Evolutionary conservation across 2,329 filamentous ascomycete species (phyloP).

Genomic region (Verticillium dahliae): DNA sequence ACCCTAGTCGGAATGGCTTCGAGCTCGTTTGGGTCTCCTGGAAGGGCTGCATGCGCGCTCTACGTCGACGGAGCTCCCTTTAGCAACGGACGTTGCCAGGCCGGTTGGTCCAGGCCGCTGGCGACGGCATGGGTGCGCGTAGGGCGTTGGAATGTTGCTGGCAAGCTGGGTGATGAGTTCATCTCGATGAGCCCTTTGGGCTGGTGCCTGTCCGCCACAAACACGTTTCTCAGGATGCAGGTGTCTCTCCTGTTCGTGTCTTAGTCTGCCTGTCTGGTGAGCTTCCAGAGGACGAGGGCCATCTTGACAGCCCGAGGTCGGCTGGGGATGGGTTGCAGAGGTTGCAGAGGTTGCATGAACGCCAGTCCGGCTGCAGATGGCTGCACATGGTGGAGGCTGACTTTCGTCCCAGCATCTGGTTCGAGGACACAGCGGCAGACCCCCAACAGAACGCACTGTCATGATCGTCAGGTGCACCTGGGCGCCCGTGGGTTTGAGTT

Average conservation of each 20-base stretch:
- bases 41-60: no score
- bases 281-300: no score
- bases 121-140: no score
- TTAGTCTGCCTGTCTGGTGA: not conserved
- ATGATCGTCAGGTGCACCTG: not conserved
- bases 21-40: no score
- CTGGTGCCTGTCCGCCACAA: not conserved
- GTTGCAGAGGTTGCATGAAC: not conserved
- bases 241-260: not conserved
- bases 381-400: not conserved
- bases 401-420: not conserved
- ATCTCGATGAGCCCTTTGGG: not conserved
- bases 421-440: not conserved
- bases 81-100: no score
- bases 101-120: no score
- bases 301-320: not conserved
- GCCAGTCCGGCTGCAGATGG: not conserved
- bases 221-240: not conserved
- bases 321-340: not conserved
- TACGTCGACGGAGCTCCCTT: no score
- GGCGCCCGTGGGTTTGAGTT: not conserved
- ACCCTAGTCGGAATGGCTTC: not conserved
- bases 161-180: not conserved
- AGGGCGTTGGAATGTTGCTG: not conserved
- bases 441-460: not conserved